Percentiles rank a stretch among this genome's conserved stretches.
These are phyloP conservation scores for Kwoniella mangroviensis DNA, from an alignment of 768 basidiomycete species.

Conservation along the genomic window DNA sequence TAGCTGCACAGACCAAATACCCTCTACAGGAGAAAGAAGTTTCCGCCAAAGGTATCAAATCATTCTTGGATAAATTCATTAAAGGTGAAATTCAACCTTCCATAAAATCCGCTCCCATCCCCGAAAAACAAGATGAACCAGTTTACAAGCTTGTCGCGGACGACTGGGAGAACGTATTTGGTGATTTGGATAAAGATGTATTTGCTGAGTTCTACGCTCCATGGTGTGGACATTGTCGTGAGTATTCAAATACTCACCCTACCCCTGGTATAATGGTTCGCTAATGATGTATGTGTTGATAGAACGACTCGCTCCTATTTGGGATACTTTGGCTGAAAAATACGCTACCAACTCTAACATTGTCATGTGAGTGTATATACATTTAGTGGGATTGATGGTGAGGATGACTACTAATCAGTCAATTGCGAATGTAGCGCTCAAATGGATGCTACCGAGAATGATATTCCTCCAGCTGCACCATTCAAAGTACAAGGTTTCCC, in stretches of 20 bases:
- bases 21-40: slow-evolving; percentile 63
- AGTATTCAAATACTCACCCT: slow-evolving; percentile 4
- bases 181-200: slow-evolving; percentile 85
- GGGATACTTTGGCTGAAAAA: slow-evolving; percentile 87
- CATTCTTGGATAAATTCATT: slow-evolving; percentile 69
- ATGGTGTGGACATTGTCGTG: slow-evolving; percentile 68
- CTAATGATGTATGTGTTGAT: background rate
- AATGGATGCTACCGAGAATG: slow-evolving; percentile 95
- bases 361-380: slow-evolving; percentile 67
- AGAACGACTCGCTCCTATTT: slow-evolving; percentile 83
- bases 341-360: slow-evolving; percentile 74
- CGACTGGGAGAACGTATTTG: slow-evolving; percentile 83
- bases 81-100: slow-evolving; percentile 76
- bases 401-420: background rate
- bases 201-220: slow-evolving; percentile 97
- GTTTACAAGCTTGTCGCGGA: slow-evolving; percentile 85
- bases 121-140: slow-evolving; percentile 77
- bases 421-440: slow-evolving; percentile 65
- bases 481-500: slow-evolving; percentile 84
- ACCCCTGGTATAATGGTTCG: background rate
- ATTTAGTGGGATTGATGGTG: background rate
- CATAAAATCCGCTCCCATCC: slow-evolving; percentile 88
- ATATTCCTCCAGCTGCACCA: slow-evolving; percentile 81
- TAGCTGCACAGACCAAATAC: slow-evolving; percentile 74
- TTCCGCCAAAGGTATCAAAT: slow-evolving; percentile 65